Conservation (phyloP, 495 filamentous ascomycete genomes). For the Pyrenula aspistea region DNA sequence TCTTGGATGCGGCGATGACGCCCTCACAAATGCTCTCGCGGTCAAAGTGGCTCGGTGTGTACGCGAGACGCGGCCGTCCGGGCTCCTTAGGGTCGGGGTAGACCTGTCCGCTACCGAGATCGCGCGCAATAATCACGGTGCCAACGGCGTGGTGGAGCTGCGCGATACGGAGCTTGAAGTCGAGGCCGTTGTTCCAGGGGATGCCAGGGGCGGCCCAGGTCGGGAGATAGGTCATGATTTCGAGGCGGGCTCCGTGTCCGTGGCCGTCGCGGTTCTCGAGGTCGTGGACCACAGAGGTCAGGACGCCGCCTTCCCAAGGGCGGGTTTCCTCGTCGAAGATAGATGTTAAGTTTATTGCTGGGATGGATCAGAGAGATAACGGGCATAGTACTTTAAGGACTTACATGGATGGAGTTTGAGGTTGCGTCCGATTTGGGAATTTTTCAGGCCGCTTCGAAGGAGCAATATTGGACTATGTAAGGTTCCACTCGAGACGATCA, state of each 20-base stretch:
- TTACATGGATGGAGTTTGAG: slow-evolving; percentile 66
- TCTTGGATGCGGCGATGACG: slow-evolving; percentile 58
- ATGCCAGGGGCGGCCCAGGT: slow-evolving; percentile 41
- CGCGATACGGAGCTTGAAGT: slow-evolving; percentile 54
- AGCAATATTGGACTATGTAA: slow-evolving; percentile 68
- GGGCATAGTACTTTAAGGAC: not conserved
- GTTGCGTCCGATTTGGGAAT: slow-evolving; percentile 73
- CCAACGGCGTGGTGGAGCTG: slow-evolving; percentile 49
- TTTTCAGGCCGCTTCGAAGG: slow-evolving; percentile 60
- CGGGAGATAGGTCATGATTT: slow-evolving; percentile 57
- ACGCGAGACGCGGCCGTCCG: slow-evolving; percentile 52
- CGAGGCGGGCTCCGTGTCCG: slow-evolving; percentile 76
- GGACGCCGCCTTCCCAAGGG: slow-evolving; percentile 69
- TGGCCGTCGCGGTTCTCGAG: slow-evolving; percentile 74
- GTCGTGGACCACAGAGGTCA: slow-evolving; percentile 64
- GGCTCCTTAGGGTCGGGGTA: slow-evolving; percentile 59
- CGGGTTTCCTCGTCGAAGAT: slow-evolving; percentile 52
- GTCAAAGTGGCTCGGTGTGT: slow-evolving; percentile 59
- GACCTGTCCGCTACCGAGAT: slow-evolving; percentile 61
- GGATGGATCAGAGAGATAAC: not conserved
- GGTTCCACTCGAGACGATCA: slow-evolving; percentile 63
- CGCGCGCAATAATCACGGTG: slow-evolving; percentile 59
- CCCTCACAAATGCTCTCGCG: slow-evolving; percentile 55
- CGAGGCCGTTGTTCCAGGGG: slow-evolving; percentile 50
- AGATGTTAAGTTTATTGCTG: slow-evolving; percentile 22